These are phyloP conservation scores for Geosmithia morbida DNA, from an alignment of 2,329 filamentous ascomycete species.

Conservation along the genomic window DNA sequence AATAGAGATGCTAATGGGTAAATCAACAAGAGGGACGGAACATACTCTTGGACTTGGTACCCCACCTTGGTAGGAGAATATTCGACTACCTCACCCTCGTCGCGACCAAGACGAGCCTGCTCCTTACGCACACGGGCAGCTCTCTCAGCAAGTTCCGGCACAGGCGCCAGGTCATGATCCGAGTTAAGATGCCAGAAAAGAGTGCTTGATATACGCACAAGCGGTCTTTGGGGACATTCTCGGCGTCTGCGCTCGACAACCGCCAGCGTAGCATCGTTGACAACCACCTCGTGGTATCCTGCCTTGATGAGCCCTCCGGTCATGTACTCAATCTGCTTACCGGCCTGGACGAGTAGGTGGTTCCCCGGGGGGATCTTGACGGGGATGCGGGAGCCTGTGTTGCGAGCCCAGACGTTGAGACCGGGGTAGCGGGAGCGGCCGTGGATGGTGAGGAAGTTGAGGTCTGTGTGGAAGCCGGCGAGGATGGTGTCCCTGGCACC, in stretches of 20 bases:
- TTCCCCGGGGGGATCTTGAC: slow-evolving; percentile 44
- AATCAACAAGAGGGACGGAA: slow-evolving; percentile 5
- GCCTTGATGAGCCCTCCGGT: slow-evolving; percentile 47
- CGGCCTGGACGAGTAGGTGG: slow-evolving; percentile 45
- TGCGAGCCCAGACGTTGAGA: slow-evolving; percentile 48
- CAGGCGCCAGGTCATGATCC: slow-evolving; percentile 38
- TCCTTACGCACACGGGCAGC: slow-evolving; percentile 28
- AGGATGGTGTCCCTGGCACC: slow-evolving; percentile 41
- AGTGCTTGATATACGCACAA: slow-evolving; percentile 43
- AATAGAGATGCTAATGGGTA: neutral
- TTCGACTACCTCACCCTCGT: slow-evolving; percentile 33
- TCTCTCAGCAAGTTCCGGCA: slow-evolving; percentile 29
- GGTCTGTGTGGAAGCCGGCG: slow-evolving; percentile 48
- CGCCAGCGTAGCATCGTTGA: slow-evolving; percentile 35
- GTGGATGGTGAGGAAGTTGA: slow-evolving; percentile 52
- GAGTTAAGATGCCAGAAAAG: slow-evolving; percentile 47
- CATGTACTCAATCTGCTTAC: slow-evolving; percentile 48
- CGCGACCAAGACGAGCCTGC: slow-evolving; percentile 31
- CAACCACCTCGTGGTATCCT: slow-evolving; percentile 47
- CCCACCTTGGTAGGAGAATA: slow-evolving; percentile 44
- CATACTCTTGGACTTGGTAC: slow-evolving; percentile 41
- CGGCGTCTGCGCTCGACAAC: slow-evolving; percentile 26
- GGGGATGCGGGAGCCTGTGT: slow-evolving; percentile 42
- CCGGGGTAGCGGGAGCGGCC: slow-evolving; percentile 47
- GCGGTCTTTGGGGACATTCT: slow-evolving; percentile 30